Conservation (phyloP, 164 flowering plant species). For the Paratinospora sagittata region DNA sequence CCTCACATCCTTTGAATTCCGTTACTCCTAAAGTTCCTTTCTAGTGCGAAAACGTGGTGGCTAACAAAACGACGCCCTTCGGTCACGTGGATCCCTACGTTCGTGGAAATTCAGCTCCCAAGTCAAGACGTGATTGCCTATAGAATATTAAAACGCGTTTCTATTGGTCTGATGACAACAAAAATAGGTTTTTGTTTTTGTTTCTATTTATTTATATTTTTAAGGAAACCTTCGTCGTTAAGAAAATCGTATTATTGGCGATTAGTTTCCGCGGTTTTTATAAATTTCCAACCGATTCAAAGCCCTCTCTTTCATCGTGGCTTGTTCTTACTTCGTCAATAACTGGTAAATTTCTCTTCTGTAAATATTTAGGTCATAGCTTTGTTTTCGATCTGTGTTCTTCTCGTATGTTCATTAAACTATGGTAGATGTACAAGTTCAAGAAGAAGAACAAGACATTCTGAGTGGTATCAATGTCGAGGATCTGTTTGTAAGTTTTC, state of each 20-base stretch:
- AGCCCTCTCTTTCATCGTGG: too few relatives aligned
- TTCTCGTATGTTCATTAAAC: too few relatives aligned
- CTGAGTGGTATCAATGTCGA: background rate
- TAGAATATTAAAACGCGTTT: background rate
- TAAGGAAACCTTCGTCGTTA: constrained; percentile 10
- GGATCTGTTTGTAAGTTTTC: background rate
- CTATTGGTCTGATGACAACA: constrained; percentile 27
- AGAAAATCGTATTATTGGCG: constrained; percentile 11
- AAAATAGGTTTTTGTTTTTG: background rate
- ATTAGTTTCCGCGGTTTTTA: background rate
- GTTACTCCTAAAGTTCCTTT: too few relatives aligned
- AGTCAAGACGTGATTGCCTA: constrained; percentile 9
- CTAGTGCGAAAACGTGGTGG: too few relatives aligned
- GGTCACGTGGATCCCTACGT: too few relatives aligned
- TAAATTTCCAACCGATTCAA: background rate
- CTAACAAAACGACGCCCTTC: too few relatives aligned
- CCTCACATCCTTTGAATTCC: too few relatives aligned
- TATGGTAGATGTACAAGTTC: background rate
- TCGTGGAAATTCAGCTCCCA: too few relatives aligned
- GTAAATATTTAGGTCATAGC: too few relatives aligned
- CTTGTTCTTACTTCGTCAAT: too few relatives aligned
- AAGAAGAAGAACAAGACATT: background rate
- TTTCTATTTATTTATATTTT: background rate
- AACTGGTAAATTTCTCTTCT: too few relatives aligned
- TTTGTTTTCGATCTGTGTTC: too few relatives aligned